Conservation (phyloP, 495 filamentous ascomycete genomes). For the Cenococcum geophilum region DNA sequence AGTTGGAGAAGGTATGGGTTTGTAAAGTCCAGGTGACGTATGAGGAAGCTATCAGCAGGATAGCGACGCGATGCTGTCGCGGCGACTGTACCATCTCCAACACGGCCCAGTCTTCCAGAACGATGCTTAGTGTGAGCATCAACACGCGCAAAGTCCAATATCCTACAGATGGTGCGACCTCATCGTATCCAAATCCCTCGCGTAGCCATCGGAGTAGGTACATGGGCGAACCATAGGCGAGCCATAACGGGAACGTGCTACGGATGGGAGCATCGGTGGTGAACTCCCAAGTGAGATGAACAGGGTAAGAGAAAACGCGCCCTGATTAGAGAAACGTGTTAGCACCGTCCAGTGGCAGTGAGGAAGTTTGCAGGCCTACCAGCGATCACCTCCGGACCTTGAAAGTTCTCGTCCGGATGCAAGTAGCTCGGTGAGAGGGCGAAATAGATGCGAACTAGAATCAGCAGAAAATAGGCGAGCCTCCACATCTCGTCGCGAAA, state of each 20-base stretch:
- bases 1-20: constrained; percentile 98
- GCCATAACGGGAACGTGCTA: constrained; percentile 94
- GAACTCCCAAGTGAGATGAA: constrained; percentile 90
- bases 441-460: constrained; percentile 87
- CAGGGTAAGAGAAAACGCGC: constrained; percentile 80
- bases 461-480: constrained; percentile 75
- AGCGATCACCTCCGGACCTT: constrained; percentile 93
- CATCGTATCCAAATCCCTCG: constrained; percentile 49
- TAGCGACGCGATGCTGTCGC: constrained; percentile 62
- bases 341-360: constrained; percentile 1
- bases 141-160: constrained; percentile 81
- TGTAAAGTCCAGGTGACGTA: constrained; percentile 99
- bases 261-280: constrained; percentile 77
- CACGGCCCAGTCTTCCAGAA: constrained; percentile 94
- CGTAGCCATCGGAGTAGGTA: constrained; percentile 82
- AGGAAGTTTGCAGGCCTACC: constrained; percentile 53
- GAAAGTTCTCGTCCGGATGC: constrained; percentile 97
- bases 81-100: constrained; percentile 77
- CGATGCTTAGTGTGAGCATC: constrained; percentile 93
- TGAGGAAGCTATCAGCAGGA: constrained; percentile 81
- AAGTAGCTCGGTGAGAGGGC: constrained; percentile 92
- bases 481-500: constrained; percentile 64
- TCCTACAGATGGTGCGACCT: constrained; percentile 60
- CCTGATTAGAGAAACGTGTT: constrained; percentile 49
- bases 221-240: constrained; percentile 88